Base-by-base conservation (phyloP, 2,329 filamentous ascomycete genomes). In the Aspergillus pseudoterreus region DNA sequence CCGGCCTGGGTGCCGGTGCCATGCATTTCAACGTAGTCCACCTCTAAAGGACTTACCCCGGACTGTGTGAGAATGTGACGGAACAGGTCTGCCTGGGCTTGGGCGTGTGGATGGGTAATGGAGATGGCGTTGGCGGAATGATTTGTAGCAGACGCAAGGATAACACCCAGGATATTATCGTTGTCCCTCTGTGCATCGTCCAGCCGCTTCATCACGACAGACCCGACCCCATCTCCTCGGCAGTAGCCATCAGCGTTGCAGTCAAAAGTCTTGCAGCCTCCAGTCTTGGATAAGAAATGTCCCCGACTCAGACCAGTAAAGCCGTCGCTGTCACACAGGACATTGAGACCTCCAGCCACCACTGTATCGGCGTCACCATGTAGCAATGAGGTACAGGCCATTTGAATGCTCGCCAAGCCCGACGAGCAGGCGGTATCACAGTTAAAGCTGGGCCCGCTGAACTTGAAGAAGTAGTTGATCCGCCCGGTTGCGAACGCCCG, bases 1-100 rank as follows among this genome's bases (percentile, higher is more conserved):
- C 88, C 90, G 30, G 87, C 89, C 68, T 94, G 88, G 0, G 89
- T 95, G 33, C 90, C 90, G 2, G 90, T 95, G 15, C 88, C 90
- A 68, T 95, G 90, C 84, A 94, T 90, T 71, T 95, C 90, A 8
- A 95, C 85, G 63, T 92, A 94, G 69, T 84, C 84, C 45, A 95
- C 81, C 57, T 92, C 87, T 44, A 84, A 79, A 2, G 89, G 86
- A 63, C 92, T 85, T 19, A 94, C 80, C 52, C 86, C 86, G 42
- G 87, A 85, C 42, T 88, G 82, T 43, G 85, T 81, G 1, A 94
- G 77, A 30, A 94, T 84, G 38, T 82, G 77, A 50, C 81, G 81
- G 63, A 87, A 92, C 10, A 94, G 74, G 45, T 81, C 76, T 10
- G 87, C 83, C 68, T 95, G 90, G 0, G 87, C 86, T 12, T 82